Evolutionary conservation across 768 basidiomycete species (phyloP), one percentile per base, ranked within the genome.

Genomic region (Collybiopsis luxurians): DNA sequence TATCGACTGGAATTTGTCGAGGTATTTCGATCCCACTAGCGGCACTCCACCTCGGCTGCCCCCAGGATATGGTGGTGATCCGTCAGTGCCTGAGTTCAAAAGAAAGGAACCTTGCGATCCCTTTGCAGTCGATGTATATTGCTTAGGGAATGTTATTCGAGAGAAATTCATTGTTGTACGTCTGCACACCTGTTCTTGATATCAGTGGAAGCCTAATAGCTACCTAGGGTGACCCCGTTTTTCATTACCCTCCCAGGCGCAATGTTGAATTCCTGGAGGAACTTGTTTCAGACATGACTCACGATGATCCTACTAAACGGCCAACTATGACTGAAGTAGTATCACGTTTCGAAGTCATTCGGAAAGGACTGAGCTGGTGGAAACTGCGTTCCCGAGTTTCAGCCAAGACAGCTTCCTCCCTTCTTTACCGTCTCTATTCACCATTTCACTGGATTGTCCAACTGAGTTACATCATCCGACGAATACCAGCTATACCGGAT

Each of bases 91-190:
- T 1, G 78, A 79, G 43, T 73, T 71, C 46, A 39, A 63, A 12
- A 61, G 54, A 5, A 30, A 56, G 0, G 34, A 58, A 0, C 68
- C 65, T 0, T 62, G 67, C 10, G 61, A 81, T 56, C 75, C 77
- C 0, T 81, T 80, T 44, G 64, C 72, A 0, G 73, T 72, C 0
- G 80, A 81, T 30, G 64, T 81, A 2, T 81, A 77, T 56, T 73
- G 73, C 31, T 57, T 80, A 0, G 79, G 78, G 0, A 79, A 79
- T 46, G 23, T 72, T 9, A 67, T 77, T 12, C 28, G 53, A 31
- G 26, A 28, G n/a, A 17, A 56, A 31, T 56, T 60, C 31, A 42
- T 53, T 15, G 42, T 30, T 13, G 55, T 60, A 40, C 4, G 49
- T 58, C 5, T 19, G 13, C 4, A 34, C 6, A 30, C 17, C 15